Base-by-base conservation (phyloP, 805 yeast genomes). In the Wickerhamomyces rabaulensis region DNA sequence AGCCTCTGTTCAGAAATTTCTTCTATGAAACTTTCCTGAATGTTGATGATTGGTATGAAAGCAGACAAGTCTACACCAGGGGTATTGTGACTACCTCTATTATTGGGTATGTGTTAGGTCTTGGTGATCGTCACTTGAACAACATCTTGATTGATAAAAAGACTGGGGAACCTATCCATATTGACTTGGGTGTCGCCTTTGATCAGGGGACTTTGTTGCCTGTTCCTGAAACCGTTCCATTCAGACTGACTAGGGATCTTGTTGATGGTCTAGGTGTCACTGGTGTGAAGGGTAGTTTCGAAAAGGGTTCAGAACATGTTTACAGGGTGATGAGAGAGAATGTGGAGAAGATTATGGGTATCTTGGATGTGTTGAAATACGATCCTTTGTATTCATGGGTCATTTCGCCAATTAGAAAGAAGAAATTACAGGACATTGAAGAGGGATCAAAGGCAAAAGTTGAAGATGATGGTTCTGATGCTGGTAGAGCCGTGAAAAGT, bases 351-450 rank as follows among this genome's bases (percentile, higher is more conserved):
- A 87, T 95, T 25, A 65, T 83, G 63, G 84, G 94, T 26, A 87
- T 94, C 27, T 67, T 94, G 46, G 92, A 91, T 56, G 95, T 92
- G 5, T 66, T 94, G 52, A 74, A 84, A 55, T 89, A 94, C 76
- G 99, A 94, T 71, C 97, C 99, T 0, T 72, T 94, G 46, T 91
- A 92, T 58, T 77, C 88, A 1, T 94, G 99, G 98, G 80, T 87
- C 0, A 70, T 90, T 41, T 87, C 97, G 0, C 95, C 95, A 1
- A 64, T 88, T 16, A 64, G 84, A 45, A 76, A 73, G 57, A 74
- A 74, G 52, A 76, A 71, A 51, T 61, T 82, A 16, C 86, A 81
- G 54, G 42, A 45, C n/a, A 53, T 35, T 22, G 52, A 48, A 21
- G 44, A 40, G 13, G 39, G 41, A 20, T 45, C 46, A 2, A 42